Percentiles rank a stretch among this genome's conserved stretches.
phyloP scores from a whole-genome alignment of 2,329 filamentous ascomycete genomes.

The Fusarium sp. region DNA sequence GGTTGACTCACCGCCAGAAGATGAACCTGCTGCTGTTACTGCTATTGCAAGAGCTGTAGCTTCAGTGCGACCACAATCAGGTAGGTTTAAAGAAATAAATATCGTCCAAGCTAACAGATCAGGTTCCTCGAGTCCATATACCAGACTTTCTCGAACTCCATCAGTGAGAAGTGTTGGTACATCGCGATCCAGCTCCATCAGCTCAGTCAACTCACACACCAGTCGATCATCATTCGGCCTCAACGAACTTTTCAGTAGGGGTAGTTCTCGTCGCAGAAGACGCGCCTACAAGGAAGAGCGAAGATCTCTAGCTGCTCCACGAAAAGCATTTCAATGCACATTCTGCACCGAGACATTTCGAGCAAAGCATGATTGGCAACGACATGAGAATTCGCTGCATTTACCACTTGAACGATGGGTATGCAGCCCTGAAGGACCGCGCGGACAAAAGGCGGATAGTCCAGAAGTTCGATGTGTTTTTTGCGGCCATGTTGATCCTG shows the following conservation, averaged over 20 bases:
- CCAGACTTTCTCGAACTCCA: slow-evolving; percentile 20
- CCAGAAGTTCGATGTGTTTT: slow-evolving; percentile 49
- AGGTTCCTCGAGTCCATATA: slow-evolving; percentile 35
- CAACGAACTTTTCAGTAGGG: slow-evolving; percentile 26
- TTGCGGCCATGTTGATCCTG: slow-evolving; percentile 49
- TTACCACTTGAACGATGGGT: slow-evolving; percentile 59
- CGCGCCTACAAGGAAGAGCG: slow-evolving; percentile 33
- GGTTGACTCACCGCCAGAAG: slow-evolving; percentile 48
- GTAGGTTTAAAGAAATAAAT: background rate
- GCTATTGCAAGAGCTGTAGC: slow-evolving; percentile 47
- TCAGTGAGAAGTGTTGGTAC: slow-evolving; percentile 29
- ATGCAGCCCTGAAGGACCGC: slow-evolving; percentile 51
- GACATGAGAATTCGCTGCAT: slow-evolving; percentile 61
- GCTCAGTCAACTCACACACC: slow-evolving; percentile 32
- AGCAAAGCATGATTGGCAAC: slow-evolving; percentile 58
- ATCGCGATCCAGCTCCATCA: slow-evolving; percentile 29
- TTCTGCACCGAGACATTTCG: slow-evolving; percentile 59
- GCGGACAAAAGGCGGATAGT: slow-evolving; percentile 51
- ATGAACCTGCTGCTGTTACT: slow-evolving; percentile 47
- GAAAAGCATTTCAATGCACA: slow-evolving; percentile 54
- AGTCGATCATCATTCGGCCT: slow-evolving; percentile 28
- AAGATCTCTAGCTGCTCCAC: slow-evolving; percentile 12
- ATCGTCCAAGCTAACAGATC: background rate
- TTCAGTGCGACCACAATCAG: slow-evolving; percentile 26
- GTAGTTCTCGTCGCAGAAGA: slow-evolving; percentile 27